These are phyloP conservation scores for Circinella umbellata DNA, from an alignment of 371 early-diverging fungal species.

Conservation along the genomic window DNA sequence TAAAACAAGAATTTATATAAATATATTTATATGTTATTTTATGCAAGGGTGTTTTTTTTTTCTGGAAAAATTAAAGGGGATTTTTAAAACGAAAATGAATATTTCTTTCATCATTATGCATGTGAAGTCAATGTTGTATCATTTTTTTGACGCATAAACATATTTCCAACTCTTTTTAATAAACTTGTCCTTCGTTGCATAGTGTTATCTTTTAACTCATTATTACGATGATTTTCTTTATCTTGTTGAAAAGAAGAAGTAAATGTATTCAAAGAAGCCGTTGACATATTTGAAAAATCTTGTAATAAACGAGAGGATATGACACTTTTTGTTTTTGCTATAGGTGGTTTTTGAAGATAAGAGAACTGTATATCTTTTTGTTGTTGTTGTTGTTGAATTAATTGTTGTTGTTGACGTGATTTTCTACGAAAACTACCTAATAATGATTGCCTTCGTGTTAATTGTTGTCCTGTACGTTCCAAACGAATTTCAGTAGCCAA, in stretches of 20 bases:
- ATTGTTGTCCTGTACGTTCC: conserved; percentile 11
- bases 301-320: not conserved
- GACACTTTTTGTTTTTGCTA: not conserved
- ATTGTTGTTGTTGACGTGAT: not conserved
- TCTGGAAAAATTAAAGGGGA: no score
- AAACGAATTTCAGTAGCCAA: conserved; percentile 8
- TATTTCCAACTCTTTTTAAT: not conserved
- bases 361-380: not conserved
- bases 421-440: conserved; percentile 8
- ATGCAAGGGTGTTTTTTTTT: no score
- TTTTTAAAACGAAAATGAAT: no score
- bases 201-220: not conserved
- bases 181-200: conserved; percentile 1
- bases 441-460: conserved; percentile 1
- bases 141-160: not conserved
- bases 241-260: not conserved
- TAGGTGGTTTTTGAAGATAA: not conserved
- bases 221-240: not conserved
- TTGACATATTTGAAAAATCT: not conserved
- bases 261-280: not conserved
- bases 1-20: no score
- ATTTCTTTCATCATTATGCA: not conserved
- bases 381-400: not conserved
- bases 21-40: no score
- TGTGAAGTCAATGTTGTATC: not conserved